These are phyloP conservation scores for Pythium pyrilobum DNA, from an alignment of 352 stramenopile genomes.

Conservation along the genomic window DNA sequence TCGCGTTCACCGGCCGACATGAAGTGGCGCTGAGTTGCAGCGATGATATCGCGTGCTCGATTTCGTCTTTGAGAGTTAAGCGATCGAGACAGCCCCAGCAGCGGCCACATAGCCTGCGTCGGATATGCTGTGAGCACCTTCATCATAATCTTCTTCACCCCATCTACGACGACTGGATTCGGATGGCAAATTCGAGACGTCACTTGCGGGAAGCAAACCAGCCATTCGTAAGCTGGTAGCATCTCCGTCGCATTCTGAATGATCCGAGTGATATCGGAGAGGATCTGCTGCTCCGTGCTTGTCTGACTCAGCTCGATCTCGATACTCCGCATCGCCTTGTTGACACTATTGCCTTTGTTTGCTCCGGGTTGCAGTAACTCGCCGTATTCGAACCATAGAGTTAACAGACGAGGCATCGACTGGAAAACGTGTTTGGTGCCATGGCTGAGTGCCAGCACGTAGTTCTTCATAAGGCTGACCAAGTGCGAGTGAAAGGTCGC, in stretches of 20 bases:
- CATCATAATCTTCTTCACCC: slow-evolving; percentile 93
- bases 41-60: slow-evolving; percentile 60
- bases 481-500: slow-evolving; percentile 61
- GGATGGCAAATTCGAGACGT: slow-evolving; percentile 93
- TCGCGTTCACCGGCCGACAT: slow-evolving; percentile 55
- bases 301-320: slow-evolving; percentile 49
- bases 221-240: slow-evolving; percentile 92
- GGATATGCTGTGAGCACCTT: slow-evolving; percentile 93
- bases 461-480: slow-evolving; percentile 93
- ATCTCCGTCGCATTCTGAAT: slow-evolving; percentile 49
- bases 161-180: slow-evolving; percentile 76
- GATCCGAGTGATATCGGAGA: slow-evolving; percentile 58
- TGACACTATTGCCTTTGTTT: slow-evolving; percentile 35
- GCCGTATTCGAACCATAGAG: slow-evolving; percentile 97
- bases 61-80: slow-evolving; percentile 71
- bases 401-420: slow-evolving; percentile 95
- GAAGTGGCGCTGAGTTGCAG: slow-evolving; percentile 58
- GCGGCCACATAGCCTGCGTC: slow-evolving; percentile 95
- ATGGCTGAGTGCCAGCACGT: slow-evolving; percentile 79
- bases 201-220: slow-evolving; percentile 98
- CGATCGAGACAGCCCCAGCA: slow-evolving; percentile 93
- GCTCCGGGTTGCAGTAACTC: slow-evolving; percentile 49
- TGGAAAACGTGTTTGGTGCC: slow-evolving; percentile 97
- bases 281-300: slow-evolving; percentile 54
- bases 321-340: slow-evolving; percentile 59